Evolutionary conservation across 2,329 filamentous ascomycete species (phyloP), one percentile per base, ranked within the genome.

Genomic region (Talaromyces sp.): DNA sequence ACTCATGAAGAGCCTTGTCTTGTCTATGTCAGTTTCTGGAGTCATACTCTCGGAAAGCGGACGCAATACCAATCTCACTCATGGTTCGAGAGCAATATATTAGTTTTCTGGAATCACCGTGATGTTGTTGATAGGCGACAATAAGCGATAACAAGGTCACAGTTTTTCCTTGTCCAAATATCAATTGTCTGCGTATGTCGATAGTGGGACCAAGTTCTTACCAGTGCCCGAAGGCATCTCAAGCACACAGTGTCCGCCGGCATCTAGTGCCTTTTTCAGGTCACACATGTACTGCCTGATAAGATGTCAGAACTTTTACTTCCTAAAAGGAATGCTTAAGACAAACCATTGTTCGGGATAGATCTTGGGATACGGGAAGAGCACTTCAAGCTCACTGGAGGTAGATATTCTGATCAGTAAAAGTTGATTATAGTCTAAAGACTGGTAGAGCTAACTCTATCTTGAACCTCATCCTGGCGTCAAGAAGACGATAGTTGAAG

Each of bases 31-130:
- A 58, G 60, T 49, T 39, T 11, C 22, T 27, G n/a, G 33, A 56
- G 24, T 27, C 6, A n/a, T 24, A 65, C n/a, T 39, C 22, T 47
- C 19, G 47, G 14, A 24, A 56, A 7, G 41, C n/a, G 47, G 59
- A 16, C n/a, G 22, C 19, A 54, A 43, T 58, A 66, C 65, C 65
- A 73, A 99, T 99, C 81, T 99, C 95, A 43, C 95, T 99, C 93
- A 99, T 99, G 64, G 95, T 99, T 81, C 95, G 93, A 68, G 95
- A 99, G 83, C 95, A 99, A 80, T 99, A 99, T 64, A 99, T 97
- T 60, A 99, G 87, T 79, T 99, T 99, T 64, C 96, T 86, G 72
- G 95, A 92, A 75, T 97, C 92, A 3, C 93, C 92, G 73, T 94
- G 93, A 75, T 93, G 89, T 76, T 95, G 91, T 78, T 99, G 96